Conservation (phyloP, 2,329 filamentous ascomycete species). For the Ceratocystis diversiconidia region DNA sequence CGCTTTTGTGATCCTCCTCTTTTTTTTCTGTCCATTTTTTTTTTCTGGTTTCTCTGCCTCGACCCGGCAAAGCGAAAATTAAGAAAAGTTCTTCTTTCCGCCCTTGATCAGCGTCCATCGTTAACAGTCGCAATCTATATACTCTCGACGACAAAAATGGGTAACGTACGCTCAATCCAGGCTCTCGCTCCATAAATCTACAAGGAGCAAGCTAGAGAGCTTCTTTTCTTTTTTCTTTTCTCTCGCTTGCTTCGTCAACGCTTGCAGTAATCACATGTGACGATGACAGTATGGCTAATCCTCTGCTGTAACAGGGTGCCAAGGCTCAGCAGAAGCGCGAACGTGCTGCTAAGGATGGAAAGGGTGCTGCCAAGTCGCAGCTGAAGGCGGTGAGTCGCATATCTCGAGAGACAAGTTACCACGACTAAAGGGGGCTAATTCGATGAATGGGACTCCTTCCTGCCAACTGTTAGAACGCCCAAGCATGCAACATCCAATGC, state of each 20-base stretch:
- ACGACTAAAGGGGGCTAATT: neutral
- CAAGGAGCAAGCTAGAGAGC: no score
- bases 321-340: conserved; percentile 60
- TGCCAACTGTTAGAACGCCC: conserved; percentile 44
- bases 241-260: conserved; percentile 1
- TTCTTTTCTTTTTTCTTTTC: neutral
- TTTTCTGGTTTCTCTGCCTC: neutral
- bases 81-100: neutral
- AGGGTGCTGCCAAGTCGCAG: conserved; percentile 48
- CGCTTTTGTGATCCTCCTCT: neutral
- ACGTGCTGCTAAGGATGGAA: conserved; percentile 50
- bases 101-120: neutral
- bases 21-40: conserved; percentile 7
- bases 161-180: conserved; percentile 19
- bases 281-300: neutral
- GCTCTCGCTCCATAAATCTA: neutral
- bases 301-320: conserved; percentile 36
- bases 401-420: neutral
- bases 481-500: conserved; percentile 66
- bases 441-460: neutral
- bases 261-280: conserved; percentile 10
- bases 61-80: neutral
- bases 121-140: neutral
- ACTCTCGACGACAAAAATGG: conserved; percentile 13
- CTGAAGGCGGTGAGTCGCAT: conserved; percentile 45